These are phyloP conservation scores for Saccharomycopsis sp. DNA, from an alignment of 805 yeast species.

Conservation along the genomic window DNA sequence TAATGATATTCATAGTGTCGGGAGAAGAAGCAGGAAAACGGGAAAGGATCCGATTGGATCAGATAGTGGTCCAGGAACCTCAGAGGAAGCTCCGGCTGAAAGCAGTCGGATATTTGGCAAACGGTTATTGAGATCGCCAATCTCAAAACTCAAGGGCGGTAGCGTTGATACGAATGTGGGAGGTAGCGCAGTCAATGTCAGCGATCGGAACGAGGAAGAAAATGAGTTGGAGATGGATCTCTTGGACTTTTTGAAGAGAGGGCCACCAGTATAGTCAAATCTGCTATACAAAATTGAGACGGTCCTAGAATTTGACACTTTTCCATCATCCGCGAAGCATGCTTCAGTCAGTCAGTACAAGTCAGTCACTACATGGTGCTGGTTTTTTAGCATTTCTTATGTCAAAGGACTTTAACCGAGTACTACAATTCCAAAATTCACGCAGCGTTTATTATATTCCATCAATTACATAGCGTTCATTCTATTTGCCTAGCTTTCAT, in stretches of 20 bases:
- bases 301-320: too few species aligned
- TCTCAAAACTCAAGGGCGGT: neutral
- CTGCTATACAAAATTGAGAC: too few species aligned
- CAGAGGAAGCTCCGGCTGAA: neutral
- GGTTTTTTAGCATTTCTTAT: too few species aligned
- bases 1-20: neutral
- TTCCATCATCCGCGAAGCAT: neutral
- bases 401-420: too few species aligned
- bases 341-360: too few species aligned
- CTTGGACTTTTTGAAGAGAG: conserved; percentile 39
- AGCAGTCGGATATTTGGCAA: conserved; percentile 8
- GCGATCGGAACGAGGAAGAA: conserved; percentile 5
- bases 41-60: neutral
- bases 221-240: conserved; percentile 38
- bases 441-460: too few species aligned
- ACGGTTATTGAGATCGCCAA: conserved; percentile 3
- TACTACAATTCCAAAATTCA: too few species aligned
- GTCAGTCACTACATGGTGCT: too few species aligned
- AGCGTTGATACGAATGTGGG: neutral
- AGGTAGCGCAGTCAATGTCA: neutral
- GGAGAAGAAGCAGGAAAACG: conserved; percentile 2
- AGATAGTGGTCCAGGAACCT: neutral
- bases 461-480: too few species aligned
- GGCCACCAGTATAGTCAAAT: conserved; percentile 27
- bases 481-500: too few species aligned